Percentiles rank a stretch among this genome's conserved stretches.
phyloP scores from a whole-genome alignment of 2,329 filamentous ascomycete species.

The Fusarium sterilihyphosum region DNA sequence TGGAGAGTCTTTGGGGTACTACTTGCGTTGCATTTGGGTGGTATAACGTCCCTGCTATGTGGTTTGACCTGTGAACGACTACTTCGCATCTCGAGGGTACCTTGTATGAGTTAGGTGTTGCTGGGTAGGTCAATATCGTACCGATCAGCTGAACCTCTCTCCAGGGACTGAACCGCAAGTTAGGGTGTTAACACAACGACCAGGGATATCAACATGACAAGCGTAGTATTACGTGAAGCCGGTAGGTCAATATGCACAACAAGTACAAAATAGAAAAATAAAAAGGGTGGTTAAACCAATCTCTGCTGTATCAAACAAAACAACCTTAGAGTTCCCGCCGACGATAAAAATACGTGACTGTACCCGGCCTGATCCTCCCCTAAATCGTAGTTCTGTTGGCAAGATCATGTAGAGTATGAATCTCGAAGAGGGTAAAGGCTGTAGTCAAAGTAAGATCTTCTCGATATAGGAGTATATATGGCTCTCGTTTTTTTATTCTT shows the following conservation, averaged over 20 bases:
- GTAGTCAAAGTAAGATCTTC: rapidly evolving
- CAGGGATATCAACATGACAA: background rate
- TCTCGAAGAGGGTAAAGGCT: background rate
- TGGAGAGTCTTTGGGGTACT: background rate
- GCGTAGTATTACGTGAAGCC: background rate
- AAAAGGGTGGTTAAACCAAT: background rate
- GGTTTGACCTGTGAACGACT: background rate
- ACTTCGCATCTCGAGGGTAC: background rate
- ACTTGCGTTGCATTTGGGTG: background rate
- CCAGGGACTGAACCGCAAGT: background rate
- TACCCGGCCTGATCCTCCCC: background rate
- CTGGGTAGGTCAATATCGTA: background rate
- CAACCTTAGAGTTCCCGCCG: background rate
- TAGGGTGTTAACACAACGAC: background rate
- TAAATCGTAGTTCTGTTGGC: background rate
- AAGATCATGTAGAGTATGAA: background rate
- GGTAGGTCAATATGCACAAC: background rate
- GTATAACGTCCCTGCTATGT: background rate
- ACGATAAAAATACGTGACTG: background rate
- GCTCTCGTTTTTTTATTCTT: too few species aligned
- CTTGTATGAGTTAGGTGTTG: background rate
- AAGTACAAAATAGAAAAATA: background rate
- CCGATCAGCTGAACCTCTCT: background rate
- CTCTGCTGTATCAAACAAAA: background rate
- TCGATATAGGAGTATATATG: too few species aligned